Percentiles rank a stretch among this genome's conserved stretches.
These are phyloP conservation scores for Paraurostyla sp. DNA, from an alignment of 73 alveolate species.

Conservation along the genomic window DNA sequence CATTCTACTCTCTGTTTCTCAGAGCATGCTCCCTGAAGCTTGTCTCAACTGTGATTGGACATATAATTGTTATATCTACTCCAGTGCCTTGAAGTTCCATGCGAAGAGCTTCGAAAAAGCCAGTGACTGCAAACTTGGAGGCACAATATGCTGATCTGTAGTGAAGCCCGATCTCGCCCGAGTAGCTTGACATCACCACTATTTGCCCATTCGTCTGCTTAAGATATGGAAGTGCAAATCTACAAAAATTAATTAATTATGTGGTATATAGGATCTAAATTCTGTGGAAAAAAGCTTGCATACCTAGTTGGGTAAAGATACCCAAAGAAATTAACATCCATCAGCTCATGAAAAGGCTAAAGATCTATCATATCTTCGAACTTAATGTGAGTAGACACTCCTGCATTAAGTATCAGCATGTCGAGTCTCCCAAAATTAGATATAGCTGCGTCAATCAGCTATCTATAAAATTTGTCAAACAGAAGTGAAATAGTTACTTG, in stretches of 20 bases:
- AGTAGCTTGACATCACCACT: constrained; percentile 84
- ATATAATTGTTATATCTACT: constrained; percentile 82
- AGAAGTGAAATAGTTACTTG: constrained; percentile 57
- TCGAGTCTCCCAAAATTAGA: constrained; percentile 59
- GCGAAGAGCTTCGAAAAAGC: constrained; percentile 85
- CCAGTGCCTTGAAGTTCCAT: constrained; percentile 77
- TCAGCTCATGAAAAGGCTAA: constrained; percentile 62
- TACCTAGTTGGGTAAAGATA: constrained; percentile 81
- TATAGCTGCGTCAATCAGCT: constrained; percentile 64
- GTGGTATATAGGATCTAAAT: too few species aligned
- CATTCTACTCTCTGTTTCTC: too few species aligned
- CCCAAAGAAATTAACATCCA: constrained; percentile 87
- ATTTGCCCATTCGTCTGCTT: constrained; percentile 81
- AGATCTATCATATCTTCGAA: constrained; percentile 79
- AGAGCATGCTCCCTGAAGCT: constrained; percentile 67
- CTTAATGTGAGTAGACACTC: constrained; percentile 82
- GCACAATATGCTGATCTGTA: constrained; percentile 89
- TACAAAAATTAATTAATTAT: too few species aligned
- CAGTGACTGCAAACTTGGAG: constrained; percentile 89
- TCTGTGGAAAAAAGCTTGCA: too few species aligned
- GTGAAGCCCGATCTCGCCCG: constrained; percentile 90
- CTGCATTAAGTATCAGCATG: constrained; percentile 81
- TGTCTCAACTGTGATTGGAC: constrained; percentile 87
- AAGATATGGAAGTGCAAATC: constrained; percentile 76
- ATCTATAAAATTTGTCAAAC: constrained; percentile 6